phyloP scores from a whole-genome alignment of 345 rosid genomes.

The Eucalyptus sp. region DNA sequence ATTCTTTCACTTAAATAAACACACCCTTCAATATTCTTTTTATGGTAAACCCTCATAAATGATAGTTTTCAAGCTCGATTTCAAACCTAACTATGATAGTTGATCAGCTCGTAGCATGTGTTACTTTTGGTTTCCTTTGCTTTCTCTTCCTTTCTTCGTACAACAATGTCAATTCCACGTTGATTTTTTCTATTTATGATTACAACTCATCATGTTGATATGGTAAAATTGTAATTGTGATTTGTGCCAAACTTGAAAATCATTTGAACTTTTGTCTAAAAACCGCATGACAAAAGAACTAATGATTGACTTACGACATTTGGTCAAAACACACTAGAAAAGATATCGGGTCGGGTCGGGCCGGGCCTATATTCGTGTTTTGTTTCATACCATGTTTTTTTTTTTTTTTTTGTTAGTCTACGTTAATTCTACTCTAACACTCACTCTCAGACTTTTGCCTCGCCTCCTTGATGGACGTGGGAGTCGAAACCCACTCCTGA shows the following conservation, averaged over 20 bases:
- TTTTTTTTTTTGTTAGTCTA: too few species aligned
- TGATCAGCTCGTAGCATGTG: not conserved
- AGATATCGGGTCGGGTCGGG: not conserved
- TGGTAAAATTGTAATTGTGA: not conserved
- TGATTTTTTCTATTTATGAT: not conserved
- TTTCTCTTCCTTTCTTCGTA: not conserved
- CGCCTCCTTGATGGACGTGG: too few species aligned
- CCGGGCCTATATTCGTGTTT: not conserved
- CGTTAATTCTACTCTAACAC: too few species aligned
- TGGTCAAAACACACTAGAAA: not conserved
- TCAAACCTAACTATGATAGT: fast-evolving
- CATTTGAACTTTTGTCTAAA: not conserved
- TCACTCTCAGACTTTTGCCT: too few species aligned
- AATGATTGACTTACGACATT: not conserved
- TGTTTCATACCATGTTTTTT: not conserved
- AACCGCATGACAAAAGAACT: not conserved
- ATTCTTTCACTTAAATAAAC: not conserved
- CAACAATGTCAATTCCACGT: too few species aligned
- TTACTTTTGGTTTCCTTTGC: not conserved
- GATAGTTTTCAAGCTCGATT: not conserved
- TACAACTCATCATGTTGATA: too few species aligned
- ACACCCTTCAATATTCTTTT: fast-evolving
- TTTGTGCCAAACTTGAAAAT: not conserved
- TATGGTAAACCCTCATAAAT: not conserved
- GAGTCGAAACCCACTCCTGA: too few species aligned